phyloP scores from a whole-genome alignment of 2,329 filamentous ascomycete species.

The Chrysoporthe deuterocubensis region DNA sequence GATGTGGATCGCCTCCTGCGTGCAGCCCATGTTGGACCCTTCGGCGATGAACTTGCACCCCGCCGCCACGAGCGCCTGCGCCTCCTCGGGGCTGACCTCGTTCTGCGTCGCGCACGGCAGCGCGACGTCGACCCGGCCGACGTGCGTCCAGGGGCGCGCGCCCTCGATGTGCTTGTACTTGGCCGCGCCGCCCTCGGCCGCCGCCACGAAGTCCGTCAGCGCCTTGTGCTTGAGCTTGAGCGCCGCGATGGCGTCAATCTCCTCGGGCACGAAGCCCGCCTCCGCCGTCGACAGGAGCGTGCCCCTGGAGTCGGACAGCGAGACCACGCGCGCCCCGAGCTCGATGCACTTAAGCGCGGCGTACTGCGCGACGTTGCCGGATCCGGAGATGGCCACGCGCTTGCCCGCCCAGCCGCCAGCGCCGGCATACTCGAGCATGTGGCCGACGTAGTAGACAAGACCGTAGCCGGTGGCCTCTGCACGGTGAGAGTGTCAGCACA shows the following conservation, averaged over 20 bases:
- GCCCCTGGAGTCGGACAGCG: conserved; percentile 91
- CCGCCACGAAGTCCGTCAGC: conserved; percentile 55
- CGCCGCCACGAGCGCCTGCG: conserved; percentile 74
- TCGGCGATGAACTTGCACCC: conserved; percentile 89
- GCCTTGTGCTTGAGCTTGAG: conserved; percentile 88
- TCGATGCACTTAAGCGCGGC: conserved; percentile 95
- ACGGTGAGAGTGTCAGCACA: conserved; percentile 17
- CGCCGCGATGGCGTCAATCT: conserved; percentile 77
- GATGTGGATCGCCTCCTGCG: conserved; percentile 88
- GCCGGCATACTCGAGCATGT: conserved; percentile 93
- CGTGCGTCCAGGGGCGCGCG: conserved; percentile 88
- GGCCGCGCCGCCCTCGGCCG: conserved; percentile 62
- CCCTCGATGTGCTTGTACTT: conserved; percentile 85
- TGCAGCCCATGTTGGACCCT: conserved; percentile 99
- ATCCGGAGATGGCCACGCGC: conserved; percentile 93
- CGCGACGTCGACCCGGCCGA: conserved; percentile 86
- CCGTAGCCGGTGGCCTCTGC: conserved; percentile 93
- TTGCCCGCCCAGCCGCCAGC: conserved; percentile 87
- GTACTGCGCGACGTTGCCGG: conserved; percentile 97
- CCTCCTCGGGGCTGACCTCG: conserved; percentile 92
- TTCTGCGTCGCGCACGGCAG: conserved; percentile 97
- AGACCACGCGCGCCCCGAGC: conserved; percentile 90
- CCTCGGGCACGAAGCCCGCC: conserved; percentile 75
- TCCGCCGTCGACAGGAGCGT: conserved; percentile 75
- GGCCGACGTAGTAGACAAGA: conserved; percentile 92